Evolutionary conservation across 345 rosid genomes (phyloP).

Genomic region (Moricandia moricandioides): DNA sequence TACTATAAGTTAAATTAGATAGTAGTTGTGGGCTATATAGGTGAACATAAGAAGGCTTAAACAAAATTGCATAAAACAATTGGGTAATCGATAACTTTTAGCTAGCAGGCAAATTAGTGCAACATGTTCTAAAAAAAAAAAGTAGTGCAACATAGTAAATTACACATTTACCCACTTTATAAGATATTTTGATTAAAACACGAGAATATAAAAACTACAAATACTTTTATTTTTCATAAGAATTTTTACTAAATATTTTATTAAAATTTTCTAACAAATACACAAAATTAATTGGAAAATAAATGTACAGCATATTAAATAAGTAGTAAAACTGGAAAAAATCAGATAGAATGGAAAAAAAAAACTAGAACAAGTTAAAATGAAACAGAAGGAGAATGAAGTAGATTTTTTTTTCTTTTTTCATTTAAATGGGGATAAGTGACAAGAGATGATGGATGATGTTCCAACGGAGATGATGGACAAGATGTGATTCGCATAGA

Average conservation of each 20-base stretch:
- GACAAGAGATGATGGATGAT: slow-evolving; percentile 24
- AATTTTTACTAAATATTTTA: no score
- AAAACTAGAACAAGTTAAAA: background rate
- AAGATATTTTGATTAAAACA: background rate
- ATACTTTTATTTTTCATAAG: background rate
- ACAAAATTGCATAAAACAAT: no score
- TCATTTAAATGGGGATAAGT: background rate
- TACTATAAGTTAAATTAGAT: background rate
- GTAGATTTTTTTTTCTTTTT: background rate
- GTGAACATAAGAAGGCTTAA: no score
- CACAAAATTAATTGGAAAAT: background rate
- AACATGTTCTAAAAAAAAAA: no score
- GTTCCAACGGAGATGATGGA: slow-evolving; percentile 26
- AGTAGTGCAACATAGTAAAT: background rate
- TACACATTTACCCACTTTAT: background rate
- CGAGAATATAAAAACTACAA: background rate
- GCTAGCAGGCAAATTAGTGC: background rate
- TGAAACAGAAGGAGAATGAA: background rate
- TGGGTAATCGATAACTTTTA: background rate
- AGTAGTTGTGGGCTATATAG: no score
- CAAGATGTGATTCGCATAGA: slow-evolving; percentile 34
- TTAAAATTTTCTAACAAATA: no score
- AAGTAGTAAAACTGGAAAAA: background rate
- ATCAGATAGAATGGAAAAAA: background rate
- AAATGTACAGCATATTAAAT: background rate